Evolutionary conservation across 164 flowering plant genomes (phyloP).

Genomic region (Sextonia rubra): DNA sequence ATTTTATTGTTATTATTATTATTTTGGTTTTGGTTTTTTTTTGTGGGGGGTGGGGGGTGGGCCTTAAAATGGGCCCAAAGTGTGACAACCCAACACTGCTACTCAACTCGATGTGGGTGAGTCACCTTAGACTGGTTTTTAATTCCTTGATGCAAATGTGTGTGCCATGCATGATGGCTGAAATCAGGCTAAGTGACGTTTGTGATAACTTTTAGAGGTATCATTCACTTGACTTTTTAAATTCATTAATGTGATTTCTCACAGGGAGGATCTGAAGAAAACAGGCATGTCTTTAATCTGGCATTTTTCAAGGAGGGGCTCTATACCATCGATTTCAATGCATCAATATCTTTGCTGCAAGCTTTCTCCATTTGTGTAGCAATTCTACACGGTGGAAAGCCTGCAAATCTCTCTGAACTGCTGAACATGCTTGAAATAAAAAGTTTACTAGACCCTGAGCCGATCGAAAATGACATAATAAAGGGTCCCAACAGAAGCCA

Average conservation of each 20-base stretch:
- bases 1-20: no score
- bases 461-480: conserved; percentile 8
- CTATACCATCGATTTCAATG: conserved; percentile 47
- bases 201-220: no score
- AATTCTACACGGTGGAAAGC: conserved; percentile 35
- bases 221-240: no score
- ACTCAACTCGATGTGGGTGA: no score
- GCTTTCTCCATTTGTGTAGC: conserved; percentile 73
- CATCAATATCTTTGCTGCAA: conserved; percentile 60
- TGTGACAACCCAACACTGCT: no score
- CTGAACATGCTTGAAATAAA: conserved; percentile 17
- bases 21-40: no score
- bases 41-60: no score
- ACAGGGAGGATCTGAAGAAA: conserved; percentile 46
- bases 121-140: no score
- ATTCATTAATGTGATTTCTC: neutral
- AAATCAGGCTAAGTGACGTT: no score
- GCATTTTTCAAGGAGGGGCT: conserved; percentile 40
- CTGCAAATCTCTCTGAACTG: conserved; percentile 19
- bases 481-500: conserved; percentile 12
- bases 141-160: no score
- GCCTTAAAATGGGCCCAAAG: no score
- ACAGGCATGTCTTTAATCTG: conserved; percentile 49
- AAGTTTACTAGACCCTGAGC: conserved; percentile 14
- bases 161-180: no score